Evolutionary conservation across 257 asterid genomes (phyloP), one percentile per base, ranked within the genome.

Genomic region (Solanum chiquidenum): DNA sequence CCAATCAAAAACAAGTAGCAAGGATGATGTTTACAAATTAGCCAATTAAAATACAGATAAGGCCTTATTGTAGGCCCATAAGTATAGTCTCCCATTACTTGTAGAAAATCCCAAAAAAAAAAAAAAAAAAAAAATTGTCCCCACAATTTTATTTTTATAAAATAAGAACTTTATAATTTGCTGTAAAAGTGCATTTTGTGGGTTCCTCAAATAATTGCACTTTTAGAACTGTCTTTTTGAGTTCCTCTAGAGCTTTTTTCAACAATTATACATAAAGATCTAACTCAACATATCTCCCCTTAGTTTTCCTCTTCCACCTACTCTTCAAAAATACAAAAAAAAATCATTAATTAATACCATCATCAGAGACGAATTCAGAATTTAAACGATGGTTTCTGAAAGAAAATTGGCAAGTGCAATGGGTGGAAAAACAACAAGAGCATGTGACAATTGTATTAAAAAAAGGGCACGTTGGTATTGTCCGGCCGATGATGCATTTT

Each of bases 401-500:
- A 86, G 52, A 12, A 96, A 92, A 29, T 38, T 90, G 62, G 94
- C 98, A 7, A 91, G 90, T 87, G 93, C 89, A 20, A 93, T 92
- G 44, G 98, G 93, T 7, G 98, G 93, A 5, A 95, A 94, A 87
- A 92, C 95, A 1, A 93, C 91, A 2, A 83, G 99, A 88, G 96
- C 98, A 9, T 96, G 99, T 86, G 98, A 96, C 69, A 94, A 86
- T 40, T 96, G 99, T 40, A 83, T 93, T 1, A 90, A 83, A 33
- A 95, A 91, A 85, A 87, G 96, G 80, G 99, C 98, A 7, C 82
- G 96, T 1, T 95, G 93, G 97, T 95, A 94, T 83, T 95, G 99
- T 52, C 93, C 97, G 0, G 97, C 98, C 2, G 99, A 95, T 62
- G 99, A 96, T 37, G 99, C 99, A 1, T 96, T 96, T 83, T 86